A percentile compares a stretch with the other conserved stretches of the same genome.
Conservation (phyloP, 345 rosid genomes). For the Hirschfeldia incana region DNA sequence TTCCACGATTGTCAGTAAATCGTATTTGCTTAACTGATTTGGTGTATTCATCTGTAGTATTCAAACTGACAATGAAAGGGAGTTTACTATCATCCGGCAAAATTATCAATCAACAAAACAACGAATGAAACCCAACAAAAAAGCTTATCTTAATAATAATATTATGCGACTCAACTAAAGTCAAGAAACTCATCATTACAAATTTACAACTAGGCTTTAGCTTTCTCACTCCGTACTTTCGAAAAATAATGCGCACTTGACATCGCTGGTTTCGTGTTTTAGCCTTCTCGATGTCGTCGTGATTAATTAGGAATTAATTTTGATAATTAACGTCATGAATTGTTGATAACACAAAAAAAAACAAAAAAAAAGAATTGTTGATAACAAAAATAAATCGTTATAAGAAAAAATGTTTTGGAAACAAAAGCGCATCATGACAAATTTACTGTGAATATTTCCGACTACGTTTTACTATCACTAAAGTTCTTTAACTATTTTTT, state of each 20-base stretch:
- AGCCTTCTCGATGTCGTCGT: not conserved
- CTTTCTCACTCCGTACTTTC: not conserved
- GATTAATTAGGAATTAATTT: not conserved
- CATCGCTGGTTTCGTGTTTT: not conserved
- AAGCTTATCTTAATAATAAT: too few relatives aligned
- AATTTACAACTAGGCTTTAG: not conserved
- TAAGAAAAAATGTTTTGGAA: too few relatives aligned
- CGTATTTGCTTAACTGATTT: not conserved
- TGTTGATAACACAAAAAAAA: not conserved
- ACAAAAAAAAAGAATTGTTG: not conserved
- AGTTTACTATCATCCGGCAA: not conserved
- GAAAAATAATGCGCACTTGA: not conserved
- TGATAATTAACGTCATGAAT: not conserved
- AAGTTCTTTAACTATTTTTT: not conserved
- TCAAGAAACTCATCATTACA: not conserved
- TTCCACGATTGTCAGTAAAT: not conserved
- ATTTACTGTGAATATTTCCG: not conserved
- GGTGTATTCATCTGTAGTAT: not conserved
- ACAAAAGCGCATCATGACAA: not conserved
- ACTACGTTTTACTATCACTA: not conserved
- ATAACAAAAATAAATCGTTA: not conserved
- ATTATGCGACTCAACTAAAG: not conserved
- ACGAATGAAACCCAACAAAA: not conserved
- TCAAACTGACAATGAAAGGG: not conserved
- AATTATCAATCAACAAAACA: not conserved